A percentile compares a stretch with the other conserved stretches of the same genome.
Evolutionary conservation across 805 yeast species (phyloP).

Genomic region (Danielia reshetovae): DNA sequence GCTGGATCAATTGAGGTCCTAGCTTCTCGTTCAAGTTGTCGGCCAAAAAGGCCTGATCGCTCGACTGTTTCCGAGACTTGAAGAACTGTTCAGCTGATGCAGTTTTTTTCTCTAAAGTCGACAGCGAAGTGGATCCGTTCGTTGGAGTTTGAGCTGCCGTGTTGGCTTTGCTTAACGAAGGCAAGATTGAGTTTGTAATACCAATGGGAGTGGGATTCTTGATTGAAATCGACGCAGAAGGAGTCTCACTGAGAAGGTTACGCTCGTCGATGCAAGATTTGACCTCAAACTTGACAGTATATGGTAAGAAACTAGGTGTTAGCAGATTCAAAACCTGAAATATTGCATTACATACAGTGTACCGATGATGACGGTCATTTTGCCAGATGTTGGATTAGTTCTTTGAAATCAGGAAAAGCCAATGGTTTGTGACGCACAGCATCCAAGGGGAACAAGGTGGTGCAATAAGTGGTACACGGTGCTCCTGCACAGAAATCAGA

Average conservation of each 20-base stretch:
- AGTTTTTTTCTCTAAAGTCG: conserved; percentile 14
- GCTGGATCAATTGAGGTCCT: conserved; percentile 39
- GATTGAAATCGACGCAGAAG: neutral
- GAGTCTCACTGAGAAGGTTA: no score
- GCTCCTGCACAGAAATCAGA: no score
- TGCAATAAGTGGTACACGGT: no score
- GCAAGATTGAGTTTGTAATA: conserved; percentile 25
- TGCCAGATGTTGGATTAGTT: no score
- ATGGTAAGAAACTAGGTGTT: conserved; percentile 58
- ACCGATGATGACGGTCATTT: conserved; percentile 71
- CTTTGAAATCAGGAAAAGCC: no score
- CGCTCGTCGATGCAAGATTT: conserved; percentile 1
- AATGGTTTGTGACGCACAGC: no score
- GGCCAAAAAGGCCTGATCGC: conserved; percentile 9
- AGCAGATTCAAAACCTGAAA: no score
- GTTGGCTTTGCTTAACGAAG: conserved; percentile 37
- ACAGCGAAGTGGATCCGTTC: conserved; percentile 16
- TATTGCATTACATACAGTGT: conserved; percentile 57
- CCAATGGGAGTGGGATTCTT: conserved; percentile 1
- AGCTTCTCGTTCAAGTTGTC: conserved; percentile 24
- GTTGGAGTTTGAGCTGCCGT: conserved; percentile 19
- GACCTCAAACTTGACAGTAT: conserved; percentile 66
- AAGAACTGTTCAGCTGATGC: conserved; percentile 53
- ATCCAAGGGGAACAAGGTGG: no score
- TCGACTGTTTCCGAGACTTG: conserved; percentile 22